These are phyloP conservation scores for Fusarium domesticum DNA, from an alignment of 2,329 filamentous ascomycete genomes.

Conservation along the genomic window DNA sequence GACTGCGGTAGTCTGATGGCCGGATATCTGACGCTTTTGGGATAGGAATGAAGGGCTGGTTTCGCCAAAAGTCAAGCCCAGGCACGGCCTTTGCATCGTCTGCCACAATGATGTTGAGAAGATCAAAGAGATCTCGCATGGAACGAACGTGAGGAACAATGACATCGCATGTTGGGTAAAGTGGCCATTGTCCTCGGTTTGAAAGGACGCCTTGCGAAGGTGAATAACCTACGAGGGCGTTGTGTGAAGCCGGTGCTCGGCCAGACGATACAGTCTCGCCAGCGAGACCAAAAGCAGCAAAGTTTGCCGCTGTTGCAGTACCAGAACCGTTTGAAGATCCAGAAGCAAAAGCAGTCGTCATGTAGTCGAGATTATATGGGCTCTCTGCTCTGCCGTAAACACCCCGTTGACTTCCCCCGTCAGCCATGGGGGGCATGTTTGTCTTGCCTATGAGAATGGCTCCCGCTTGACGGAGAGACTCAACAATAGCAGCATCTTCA, in stretches of 20 bases:
- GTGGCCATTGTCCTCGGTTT: conserved; percentile 51
- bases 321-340: conserved; percentile 58
- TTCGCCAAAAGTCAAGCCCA: conserved; percentile 52
- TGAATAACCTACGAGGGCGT: conserved; percentile 54
- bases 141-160: conserved; percentile 52
- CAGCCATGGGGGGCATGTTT: conserved; percentile 58
- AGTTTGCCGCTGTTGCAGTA: conserved; percentile 47
- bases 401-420: conserved; percentile 56
- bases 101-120: conserved; percentile 47
- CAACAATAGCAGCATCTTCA: conserved; percentile 51
- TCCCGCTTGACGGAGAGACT: conserved; percentile 39
- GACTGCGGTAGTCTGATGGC: conserved; percentile 32
- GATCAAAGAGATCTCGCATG: conserved; percentile 46
- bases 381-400: conserved; percentile 55
- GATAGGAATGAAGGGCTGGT: conserved; percentile 45
- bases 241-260: conserved; percentile 55
- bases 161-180: conserved; percentile 56
- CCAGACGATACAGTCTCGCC: conserved; percentile 57
- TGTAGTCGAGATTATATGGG: conserved; percentile 52
- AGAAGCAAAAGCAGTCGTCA: conserved; percentile 54
- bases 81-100: conserved; percentile 35
- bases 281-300: conserved; percentile 53
- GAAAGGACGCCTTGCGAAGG: conserved; percentile 52
- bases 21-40: conserved; percentile 32
- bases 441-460: conserved; percentile 45